phyloP scores from a whole-genome alignment of 768 basidiomycete species.

The Lactifluus pinguis region DNA sequence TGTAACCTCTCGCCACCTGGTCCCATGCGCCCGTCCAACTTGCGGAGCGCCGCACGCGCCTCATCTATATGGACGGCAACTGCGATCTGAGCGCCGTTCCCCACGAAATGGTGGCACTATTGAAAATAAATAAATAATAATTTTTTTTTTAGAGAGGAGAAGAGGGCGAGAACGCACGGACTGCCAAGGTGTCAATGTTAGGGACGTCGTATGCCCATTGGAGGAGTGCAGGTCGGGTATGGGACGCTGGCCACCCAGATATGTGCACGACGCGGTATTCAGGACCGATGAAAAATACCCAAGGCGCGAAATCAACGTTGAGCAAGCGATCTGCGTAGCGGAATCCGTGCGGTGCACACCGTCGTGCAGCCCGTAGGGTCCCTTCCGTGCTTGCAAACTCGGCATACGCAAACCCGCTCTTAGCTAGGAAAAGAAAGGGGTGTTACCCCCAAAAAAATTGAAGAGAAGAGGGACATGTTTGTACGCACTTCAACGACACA shows the following conservation, averaged over 20 bases:
- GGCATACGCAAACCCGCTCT: conserved; percentile 9
- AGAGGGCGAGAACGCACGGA: not conserved
- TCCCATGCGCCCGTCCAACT: not conserved
- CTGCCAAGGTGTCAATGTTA: not conserved
- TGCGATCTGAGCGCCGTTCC: not conserved
- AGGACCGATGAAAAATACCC: not conserved
- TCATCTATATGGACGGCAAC: not conserved
- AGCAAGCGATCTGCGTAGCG: conserved; percentile 4
- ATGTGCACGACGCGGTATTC: conserved; percentile 1
- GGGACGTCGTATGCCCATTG: conserved; percentile 4
- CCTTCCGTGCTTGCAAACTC: conserved; percentile 12
- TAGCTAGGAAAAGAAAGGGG: not conserved
- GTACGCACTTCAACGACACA: conserved; percentile 14
- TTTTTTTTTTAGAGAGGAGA: too few species aligned
- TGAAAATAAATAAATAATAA: too few species aligned
- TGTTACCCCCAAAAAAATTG: not conserved
- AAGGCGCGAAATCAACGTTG: conserved; percentile 4
- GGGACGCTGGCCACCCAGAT: not conserved
- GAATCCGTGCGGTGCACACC: conserved; percentile 9
- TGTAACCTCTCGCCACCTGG: not conserved
- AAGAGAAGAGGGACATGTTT: not conserved
- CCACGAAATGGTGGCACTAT: conserved; percentile 1
- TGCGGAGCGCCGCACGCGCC: not conserved
- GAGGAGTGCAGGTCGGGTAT: not conserved
- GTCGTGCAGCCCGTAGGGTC: not conserved